Conservation (phyloP, 352 stramenopile species). For the Thalassiosira mediterranea region DNA sequence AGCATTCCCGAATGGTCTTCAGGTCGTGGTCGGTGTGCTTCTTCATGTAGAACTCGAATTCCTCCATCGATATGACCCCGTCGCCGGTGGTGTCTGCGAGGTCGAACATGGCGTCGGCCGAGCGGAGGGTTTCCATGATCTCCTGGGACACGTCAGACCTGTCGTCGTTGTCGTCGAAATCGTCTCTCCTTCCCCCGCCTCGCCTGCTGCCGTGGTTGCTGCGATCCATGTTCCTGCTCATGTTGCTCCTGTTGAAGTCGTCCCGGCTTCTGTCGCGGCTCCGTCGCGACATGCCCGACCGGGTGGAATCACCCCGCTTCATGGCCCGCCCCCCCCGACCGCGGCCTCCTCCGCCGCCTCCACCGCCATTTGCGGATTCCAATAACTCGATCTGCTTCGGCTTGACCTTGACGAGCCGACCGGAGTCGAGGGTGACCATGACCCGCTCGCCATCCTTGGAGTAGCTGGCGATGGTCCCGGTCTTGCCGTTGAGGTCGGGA, state of each 20-base stretch:
- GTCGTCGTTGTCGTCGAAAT: too few relatives aligned
- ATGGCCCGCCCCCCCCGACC: background rate
- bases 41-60: slow-evolving; percentile 44
- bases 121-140: slow-evolving; percentile 4
- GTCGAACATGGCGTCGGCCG: slow-evolving; percentile 15
- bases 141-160: background rate
- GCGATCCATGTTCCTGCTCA: background rate
- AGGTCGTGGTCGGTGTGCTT: slow-evolving; percentile 28
- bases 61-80: slow-evolving; percentile 14
- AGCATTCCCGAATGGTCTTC: slow-evolving; percentile 19
- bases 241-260: background rate
- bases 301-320: too few relatives aligned
- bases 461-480: slow-evolving; percentile 25
- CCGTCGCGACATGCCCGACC: background rate
- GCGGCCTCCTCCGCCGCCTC: background rate
- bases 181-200: background rate
- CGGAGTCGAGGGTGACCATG: slow-evolving; percentile 20
- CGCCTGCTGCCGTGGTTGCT: background rate
- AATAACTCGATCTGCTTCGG: slow-evolving; percentile 31
- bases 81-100: slow-evolving; percentile 27
- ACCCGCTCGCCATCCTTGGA: slow-evolving; percentile 20
- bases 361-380: background rate
- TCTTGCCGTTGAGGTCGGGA: slow-evolving; percentile 23
- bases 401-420: slow-evolving; percentile 37
- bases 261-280: too few relatives aligned